Percentiles rank a stretch among this genome's conserved stretches.
Evolutionary conservation across 2,329 filamentous ascomycete species (phyloP).

Genomic region (Fusarium napiforme): DNA sequence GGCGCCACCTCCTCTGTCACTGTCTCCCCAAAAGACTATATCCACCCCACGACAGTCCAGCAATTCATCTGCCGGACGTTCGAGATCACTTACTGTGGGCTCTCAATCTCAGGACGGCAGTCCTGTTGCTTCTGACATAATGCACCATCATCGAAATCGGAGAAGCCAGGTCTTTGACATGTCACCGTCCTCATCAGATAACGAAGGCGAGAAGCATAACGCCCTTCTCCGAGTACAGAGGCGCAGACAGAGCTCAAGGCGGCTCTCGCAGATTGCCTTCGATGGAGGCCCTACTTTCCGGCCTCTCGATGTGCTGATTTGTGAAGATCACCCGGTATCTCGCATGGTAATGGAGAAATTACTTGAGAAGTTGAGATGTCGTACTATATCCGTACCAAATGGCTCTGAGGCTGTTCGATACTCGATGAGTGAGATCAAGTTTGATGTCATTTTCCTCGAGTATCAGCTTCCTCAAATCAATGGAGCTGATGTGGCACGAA

Average conservation of each 20-base stretch:
- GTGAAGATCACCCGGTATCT: conserved; percentile 97
- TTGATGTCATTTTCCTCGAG: conserved; percentile 98
- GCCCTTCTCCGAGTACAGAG: conserved; percentile 91
- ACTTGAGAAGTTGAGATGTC: conserved; percentile 92
- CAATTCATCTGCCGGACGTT: conserved; percentile 72
- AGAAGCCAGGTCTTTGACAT: conserved; percentile 95
- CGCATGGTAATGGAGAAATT: conserved; percentile 99
- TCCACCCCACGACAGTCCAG: conserved; percentile 70
- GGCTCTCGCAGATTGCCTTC: conserved; percentile 90
- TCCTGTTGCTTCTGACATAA: conserved; percentile 73
- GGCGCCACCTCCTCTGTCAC: conserved; percentile 62
- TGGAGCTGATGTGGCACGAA: conserved; percentile 92
- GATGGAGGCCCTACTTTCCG: conserved; percentile 87
- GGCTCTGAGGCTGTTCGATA: conserved; percentile 93
- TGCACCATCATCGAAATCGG: conserved; percentile 85
- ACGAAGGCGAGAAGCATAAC: conserved; percentile 92
- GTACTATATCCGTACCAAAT: conserved; percentile 90
- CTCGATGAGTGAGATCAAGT: conserved; percentile 96
- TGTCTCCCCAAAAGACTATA: conserved; percentile 72
- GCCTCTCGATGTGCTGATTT: conserved; percentile 92
- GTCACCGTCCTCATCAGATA: conserved; percentile 97
- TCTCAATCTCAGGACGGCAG: conserved; percentile 96
- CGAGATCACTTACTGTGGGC: conserved; percentile 90
- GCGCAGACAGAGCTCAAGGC: conserved; percentile 92
- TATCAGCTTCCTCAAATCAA: conserved; percentile 96